phyloP scores from a whole-genome alignment of 805 yeast genomes.

The Metschnikowia hibisci region DNA sequence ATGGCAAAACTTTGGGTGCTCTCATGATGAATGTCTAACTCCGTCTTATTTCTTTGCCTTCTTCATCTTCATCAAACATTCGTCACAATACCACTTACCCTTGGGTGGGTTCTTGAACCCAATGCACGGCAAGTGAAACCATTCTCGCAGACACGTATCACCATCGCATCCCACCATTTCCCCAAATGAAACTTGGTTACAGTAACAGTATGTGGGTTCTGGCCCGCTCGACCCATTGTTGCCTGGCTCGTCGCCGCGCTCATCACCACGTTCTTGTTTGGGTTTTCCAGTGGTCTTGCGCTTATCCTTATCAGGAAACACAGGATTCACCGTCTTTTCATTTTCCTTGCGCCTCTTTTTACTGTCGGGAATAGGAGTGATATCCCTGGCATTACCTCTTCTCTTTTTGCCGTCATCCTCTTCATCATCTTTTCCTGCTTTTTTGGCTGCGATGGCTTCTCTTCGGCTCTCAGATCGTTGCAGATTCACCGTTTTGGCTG shows the following conservation, averaged over 20 bases:
- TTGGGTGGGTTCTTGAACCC: constrained; percentile 84
- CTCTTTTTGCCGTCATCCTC: constrained; percentile 22
- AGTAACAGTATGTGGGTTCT: constrained; percentile 92
- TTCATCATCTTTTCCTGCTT: constrained; percentile 48
- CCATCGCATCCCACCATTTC: constrained; percentile 99
- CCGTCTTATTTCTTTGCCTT: constrained; percentile 13
- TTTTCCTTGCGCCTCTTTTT: constrained; percentile 15
- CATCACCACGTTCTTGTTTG: constrained; percentile 17
- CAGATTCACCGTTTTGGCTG: constrained; percentile 58
- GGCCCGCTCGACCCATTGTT: constrained; percentile 11
- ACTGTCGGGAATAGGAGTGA: constrained; percentile 19
- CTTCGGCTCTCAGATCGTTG: constrained; percentile 82
- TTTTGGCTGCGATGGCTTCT: constrained; percentile 88
- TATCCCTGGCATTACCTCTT: constrained; percentile 18
- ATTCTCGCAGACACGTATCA: constrained; percentile 82
- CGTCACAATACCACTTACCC: constrained; percentile 47
- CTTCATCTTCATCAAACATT: constrained; percentile 35
- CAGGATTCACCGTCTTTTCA: constrained; percentile 10
- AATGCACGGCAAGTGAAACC: constrained; percentile 95
- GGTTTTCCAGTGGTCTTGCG: constrained; percentile 23
- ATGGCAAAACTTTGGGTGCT: no score
- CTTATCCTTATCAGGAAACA: constrained; percentile 10
- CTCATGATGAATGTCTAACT: no score
- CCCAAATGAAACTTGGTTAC: constrained; percentile 95
- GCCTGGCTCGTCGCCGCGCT: constrained; percentile 5